Conservation (phyloP, 306 rosid species). For the Cicer pinnatifidum region DNA sequence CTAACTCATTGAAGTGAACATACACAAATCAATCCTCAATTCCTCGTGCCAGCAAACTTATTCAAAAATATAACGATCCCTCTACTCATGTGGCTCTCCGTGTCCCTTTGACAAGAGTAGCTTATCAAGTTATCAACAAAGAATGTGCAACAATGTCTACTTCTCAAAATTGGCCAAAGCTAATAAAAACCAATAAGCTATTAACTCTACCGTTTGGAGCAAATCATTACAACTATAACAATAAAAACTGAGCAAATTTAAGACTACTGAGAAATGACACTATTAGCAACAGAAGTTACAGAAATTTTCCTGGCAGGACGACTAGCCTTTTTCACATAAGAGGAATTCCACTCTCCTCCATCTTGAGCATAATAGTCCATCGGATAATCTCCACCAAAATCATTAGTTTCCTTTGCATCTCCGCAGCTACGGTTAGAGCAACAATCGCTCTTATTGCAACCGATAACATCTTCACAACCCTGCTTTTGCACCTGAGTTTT, state of each 20-base stretch:
- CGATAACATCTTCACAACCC: slow-evolving; percentile 47
- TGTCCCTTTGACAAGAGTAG: neutral
- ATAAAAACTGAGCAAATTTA: slow-evolving; percentile 18
- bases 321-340: slow-evolving; percentile 62
- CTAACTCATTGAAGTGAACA: no score
- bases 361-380: slow-evolving; percentile 95
- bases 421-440: slow-evolving; percentile 35
- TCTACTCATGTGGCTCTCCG: neutral
- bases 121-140: neutral
- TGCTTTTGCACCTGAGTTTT: slow-evolving; percentile 43
- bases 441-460: slow-evolving; percentile 43
- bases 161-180: neutral
- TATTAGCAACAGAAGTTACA: slow-evolving; percentile 38
- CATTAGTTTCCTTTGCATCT: slow-evolving; percentile 29
- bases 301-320: slow-evolving; percentile 57
- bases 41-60: no score
- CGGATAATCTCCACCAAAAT: slow-evolving; percentile 78
- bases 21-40: no score
- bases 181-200: neutral
- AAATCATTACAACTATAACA: neutral
- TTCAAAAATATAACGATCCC: neutral
- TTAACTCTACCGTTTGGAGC: neutral
- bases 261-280: slow-evolving; percentile 29
- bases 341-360: slow-evolving; percentile 95
- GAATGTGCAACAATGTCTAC: neutral